These are phyloP conservation scores for Penicillium rolfsii DNA, from an alignment of 2,329 filamentous ascomycete genomes.

Conservation along the genomic window DNA sequence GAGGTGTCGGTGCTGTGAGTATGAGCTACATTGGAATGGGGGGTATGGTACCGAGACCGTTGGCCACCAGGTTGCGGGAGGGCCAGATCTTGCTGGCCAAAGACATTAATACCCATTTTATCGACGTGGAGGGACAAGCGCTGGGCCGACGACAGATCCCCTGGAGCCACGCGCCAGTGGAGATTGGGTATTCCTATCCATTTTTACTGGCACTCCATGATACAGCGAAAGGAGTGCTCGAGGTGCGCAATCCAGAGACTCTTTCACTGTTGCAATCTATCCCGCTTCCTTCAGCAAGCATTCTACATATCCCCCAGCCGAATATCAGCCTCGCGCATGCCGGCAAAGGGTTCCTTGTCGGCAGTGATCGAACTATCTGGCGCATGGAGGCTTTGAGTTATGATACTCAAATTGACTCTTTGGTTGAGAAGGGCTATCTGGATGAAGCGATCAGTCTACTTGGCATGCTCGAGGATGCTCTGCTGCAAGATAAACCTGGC, in stretches of 20 bases:
- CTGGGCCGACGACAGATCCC: conserved; percentile 86
- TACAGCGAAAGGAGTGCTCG: conserved; percentile 78
- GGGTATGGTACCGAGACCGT: conserved; percentile 85
- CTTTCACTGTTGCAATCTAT: conserved; percentile 87
- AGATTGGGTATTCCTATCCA: conserved; percentile 93
- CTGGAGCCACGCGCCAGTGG: conserved; percentile 85
- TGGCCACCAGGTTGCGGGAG: conserved; percentile 79
- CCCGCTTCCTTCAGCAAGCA: conserved; percentile 75
- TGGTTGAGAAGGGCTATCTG: conserved; percentile 72
- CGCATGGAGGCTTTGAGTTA: conserved; percentile 94
- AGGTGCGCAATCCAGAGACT: conserved; percentile 91
- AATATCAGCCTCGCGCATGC: conserved; percentile 94
- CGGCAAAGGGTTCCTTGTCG: conserved; percentile 92
- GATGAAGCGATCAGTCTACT: conserved; percentile 93
- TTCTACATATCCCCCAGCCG: conserved; percentile 88
- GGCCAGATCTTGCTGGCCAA: conserved; percentile 92
- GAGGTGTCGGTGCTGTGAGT: conserved; percentile 77
- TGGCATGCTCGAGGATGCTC: conserved; percentile 86
- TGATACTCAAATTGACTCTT: conserved; percentile 81
- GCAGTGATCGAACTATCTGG: conserved; percentile 90
- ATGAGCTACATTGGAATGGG: conserved; percentile 98
- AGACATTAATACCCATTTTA: conserved; percentile 93
- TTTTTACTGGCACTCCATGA: conserved; percentile 88
- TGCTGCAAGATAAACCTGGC: conserved; percentile 79
- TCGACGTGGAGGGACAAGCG: conserved; percentile 79